A percentile compares a stretch with the other conserved stretches of the same genome.
phyloP scores from a whole-genome alignment of 2,329 filamentous ascomycete genomes.

The Aspergillus sp. region DNA sequence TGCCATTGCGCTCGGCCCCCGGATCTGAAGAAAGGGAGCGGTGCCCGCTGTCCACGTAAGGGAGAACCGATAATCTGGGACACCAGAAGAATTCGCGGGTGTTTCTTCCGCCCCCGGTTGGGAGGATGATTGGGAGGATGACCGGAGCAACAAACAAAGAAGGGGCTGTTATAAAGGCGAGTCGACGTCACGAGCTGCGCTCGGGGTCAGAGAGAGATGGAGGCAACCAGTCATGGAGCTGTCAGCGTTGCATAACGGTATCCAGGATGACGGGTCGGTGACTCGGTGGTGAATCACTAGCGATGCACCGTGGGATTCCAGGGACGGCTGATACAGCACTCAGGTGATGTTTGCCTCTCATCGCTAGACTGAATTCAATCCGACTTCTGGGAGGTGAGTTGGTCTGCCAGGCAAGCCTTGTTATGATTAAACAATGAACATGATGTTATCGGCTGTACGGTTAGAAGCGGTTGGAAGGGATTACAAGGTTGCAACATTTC shows the following conservation, averaged over 20 bases:
- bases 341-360: neutral
- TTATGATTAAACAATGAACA: neutral
- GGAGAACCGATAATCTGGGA: constrained; percentile 12
- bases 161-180: neutral
- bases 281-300: neutral
- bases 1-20: neutral
- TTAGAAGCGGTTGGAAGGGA: neutral
- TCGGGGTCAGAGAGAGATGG: neutral
- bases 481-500: neutral
- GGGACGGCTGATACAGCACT: neutral
- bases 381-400: neutral
- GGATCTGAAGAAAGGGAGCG: constrained; percentile 3
- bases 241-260: no score
- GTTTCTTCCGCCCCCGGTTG: neutral
- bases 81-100: neutral
- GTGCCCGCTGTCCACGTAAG: constrained; percentile 11
- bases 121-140: neutral
- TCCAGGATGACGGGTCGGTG: no score
- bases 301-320: neutral
- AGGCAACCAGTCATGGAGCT: neutral
- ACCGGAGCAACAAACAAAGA: neutral
- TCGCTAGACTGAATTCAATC: neutral
- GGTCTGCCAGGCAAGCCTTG: constrained; percentile 1
- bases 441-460: neutral
- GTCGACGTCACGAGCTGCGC: neutral